Evolutionary conservation across 1,139 yeast species (phyloP).

Genomic region (Hemisphaericaspora lyxosophila): DNA sequence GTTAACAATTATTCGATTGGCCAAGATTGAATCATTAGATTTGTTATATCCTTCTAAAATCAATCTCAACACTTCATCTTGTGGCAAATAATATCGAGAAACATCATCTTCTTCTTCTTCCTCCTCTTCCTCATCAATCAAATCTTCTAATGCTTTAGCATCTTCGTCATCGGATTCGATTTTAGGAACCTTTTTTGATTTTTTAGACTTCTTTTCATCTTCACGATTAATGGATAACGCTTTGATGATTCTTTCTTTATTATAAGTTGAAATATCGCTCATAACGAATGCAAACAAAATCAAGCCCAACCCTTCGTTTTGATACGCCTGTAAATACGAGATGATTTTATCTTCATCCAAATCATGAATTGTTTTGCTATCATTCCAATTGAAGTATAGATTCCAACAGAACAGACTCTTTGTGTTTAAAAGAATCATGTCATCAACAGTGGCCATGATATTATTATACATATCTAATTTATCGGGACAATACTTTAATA

Average conservation of each 20-base stretch:
- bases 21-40: constrained; percentile 53
- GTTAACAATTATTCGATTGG: constrained; percentile 63
- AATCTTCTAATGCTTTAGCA: constrained; percentile 19
- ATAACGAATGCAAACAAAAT: constrained; percentile 58
- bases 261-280: constrained; percentile 70
- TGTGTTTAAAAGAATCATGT: constrained; percentile 68
- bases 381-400: constrained; percentile 73
- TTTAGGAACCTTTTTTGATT: constrained; percentile 8
- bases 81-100: constrained; percentile 25
- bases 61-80: constrained; percentile 54
- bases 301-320: constrained; percentile 61
- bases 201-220: constrained; percentile 6
- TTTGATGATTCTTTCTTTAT: constrained; percentile 23
- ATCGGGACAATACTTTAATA: constrained; percentile 49
- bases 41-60: constrained; percentile 55
- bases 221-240: constrained; percentile 9
- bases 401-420: constrained; percentile 71
- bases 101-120: constrained; percentile 18
- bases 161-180: constrained; percentile 15
- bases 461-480: constrained; percentile 33
- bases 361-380: constrained; percentile 48
- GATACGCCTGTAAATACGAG: constrained; percentile 57
- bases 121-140: constrained; percentile 22
- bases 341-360: constrained; percentile 49
- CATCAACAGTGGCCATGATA: constrained; percentile 61